Base-by-base conservation (phyloP, 2,329 filamentous ascomycete species). In the Alternaria sp. region DNA sequence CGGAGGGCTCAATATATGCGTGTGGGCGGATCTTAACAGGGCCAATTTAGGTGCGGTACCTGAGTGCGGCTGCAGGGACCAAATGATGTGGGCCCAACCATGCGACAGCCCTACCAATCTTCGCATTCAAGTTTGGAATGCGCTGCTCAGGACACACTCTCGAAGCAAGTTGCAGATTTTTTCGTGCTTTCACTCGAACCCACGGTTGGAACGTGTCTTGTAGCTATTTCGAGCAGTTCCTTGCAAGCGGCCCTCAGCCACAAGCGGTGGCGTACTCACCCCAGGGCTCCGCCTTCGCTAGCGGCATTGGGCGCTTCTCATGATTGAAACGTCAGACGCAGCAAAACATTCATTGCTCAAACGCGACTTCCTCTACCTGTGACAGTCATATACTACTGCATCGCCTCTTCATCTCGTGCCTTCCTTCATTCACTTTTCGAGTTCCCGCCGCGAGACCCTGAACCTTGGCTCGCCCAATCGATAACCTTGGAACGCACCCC, bases 241-340 rank as follows among this genome's bases (percentile, higher is more conserved):
- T 18, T 18, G 37, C 37, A 41, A 41, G 37, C 37, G 37, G 37
- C n/a, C 37, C 57, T 56, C 53, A 63, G 55, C 59, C 43, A 57
- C 49, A 43, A 41, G 33, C 14, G 49, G 56, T 60, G 60, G 60
- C 60, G 49, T 64, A 65, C 68, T 59, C 68, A 60, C 67, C 64
- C 63, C 54, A 57, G 37, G 15, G 37, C 58, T 50, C 63, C 60
- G 58, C 61, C 41, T 58, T 64, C 64, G 63, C 68, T 64, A 72
- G 70, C 66, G 67, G 64, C 59, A 63, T 66, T 73, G 64, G 67
- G 66, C 67, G 49, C 55, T 66, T 61, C 58, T 26, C 7, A 41
- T 26, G 47, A 54, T 70, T 71, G 71, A 75, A 75, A 72, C 70
- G 64, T 63, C 54, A 59, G 60, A 63, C 56, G 72, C 67, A 61